Base-by-base conservation (phyloP, 2,329 filamentous ascomycete species). In the Hawksworthiomyces lignivorus region DNA sequence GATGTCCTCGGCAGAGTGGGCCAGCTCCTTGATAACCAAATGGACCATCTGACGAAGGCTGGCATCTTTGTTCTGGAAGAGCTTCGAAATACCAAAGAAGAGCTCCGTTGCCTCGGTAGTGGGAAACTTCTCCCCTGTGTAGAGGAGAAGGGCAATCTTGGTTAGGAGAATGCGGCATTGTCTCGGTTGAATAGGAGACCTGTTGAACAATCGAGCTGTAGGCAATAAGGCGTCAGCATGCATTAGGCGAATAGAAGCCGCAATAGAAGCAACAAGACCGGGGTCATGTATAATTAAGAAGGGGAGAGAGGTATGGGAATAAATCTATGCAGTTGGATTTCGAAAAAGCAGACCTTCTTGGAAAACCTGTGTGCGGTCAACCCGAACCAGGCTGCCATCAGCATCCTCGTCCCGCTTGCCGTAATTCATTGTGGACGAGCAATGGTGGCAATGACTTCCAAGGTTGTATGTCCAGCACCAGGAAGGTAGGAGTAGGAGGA, bases 321-420 rank as follows among this genome's bases (percentile, higher is more conserved):
- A n/a, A n/a, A n/a, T n/a, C n/a, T n/a, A n/a, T n/a, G n/a, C n/a
- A n/a, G n/a, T n/a, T n/a, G n/a, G n/a, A n/a, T n/a, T 28, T 15
- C 54, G 72, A 61, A 5, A 3, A 9, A 34, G 33, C 46, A 20
- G 67, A 96, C 92, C 92, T 83, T 98, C 92, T 73, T 97, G 92
- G 66, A 97, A 97, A 52, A 98, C 92, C 56, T 90, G 88, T 44
- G 90, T 96, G 59, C 94, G 84, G 71, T 98, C 92, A 58, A 97
- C 87, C 77, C 90, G 94, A 74, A 97, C 84, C 72, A 97, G 77
- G 61, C 85, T 83, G 63, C 83, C 79, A 63, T 96, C 90, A 61
- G 83, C 87, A 73, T 98, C 92, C 76, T 97, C 92, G 67, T 98
- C 90, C 75, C 95, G 97, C 73, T 98, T 98, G 73, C 90, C 83